These are phyloP conservation scores for Hypoxylon sp. DNA, from an alignment of 2,329 filamentous ascomycete genomes.

Conservation along the genomic window DNA sequence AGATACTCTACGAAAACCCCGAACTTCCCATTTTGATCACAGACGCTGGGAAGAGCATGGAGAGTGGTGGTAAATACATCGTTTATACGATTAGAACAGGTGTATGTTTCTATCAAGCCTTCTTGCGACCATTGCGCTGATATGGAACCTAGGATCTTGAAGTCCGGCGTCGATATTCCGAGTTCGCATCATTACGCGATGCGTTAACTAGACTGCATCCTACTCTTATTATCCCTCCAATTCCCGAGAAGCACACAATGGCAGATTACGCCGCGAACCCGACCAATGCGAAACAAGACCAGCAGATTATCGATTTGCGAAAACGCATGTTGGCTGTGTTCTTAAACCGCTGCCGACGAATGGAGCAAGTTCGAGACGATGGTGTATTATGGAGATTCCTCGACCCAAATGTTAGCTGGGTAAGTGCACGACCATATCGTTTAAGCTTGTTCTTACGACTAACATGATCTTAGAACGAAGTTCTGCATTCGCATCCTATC, in stretches of 20 bases:
- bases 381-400: slow-evolving; percentile 98
- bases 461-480: slow-evolving; percentile 78
- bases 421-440: slow-evolving; percentile 60
- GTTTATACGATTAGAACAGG: slow-evolving; percentile 97
- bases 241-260: slow-evolving; percentile 99
- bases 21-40: slow-evolving; percentile 92
- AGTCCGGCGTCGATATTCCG: slow-evolving; percentile 94
- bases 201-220: slow-evolving; percentile 93
- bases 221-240: slow-evolving; percentile 94
- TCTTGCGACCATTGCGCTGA: slow-evolving; percentile 20
- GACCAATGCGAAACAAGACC: slow-evolving; percentile 97
- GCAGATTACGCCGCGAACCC: slow-evolving; percentile 98
- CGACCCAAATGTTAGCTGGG: slow-evolving; percentile 98
- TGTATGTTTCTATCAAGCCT: slow-evolving; percentile 66
- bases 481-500: slow-evolving; percentile 92
- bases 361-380: slow-evolving; percentile 92
- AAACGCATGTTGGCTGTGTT: slow-evolving; percentile 98
- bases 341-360: slow-evolving; percentile 90
- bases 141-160: slow-evolving; percentile 81
- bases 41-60: slow-evolving; percentile 93
- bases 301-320: slow-evolving; percentile 94
- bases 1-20: slow-evolving; percentile 96
- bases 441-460: slow-evolving; percentile 40
- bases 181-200: slow-evolving; percentile 91
- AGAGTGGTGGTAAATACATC: slow-evolving; percentile 93